phyloP scores from a whole-genome alignment of 257 asterid species.

The Penstemon davidsonii region DNA sequence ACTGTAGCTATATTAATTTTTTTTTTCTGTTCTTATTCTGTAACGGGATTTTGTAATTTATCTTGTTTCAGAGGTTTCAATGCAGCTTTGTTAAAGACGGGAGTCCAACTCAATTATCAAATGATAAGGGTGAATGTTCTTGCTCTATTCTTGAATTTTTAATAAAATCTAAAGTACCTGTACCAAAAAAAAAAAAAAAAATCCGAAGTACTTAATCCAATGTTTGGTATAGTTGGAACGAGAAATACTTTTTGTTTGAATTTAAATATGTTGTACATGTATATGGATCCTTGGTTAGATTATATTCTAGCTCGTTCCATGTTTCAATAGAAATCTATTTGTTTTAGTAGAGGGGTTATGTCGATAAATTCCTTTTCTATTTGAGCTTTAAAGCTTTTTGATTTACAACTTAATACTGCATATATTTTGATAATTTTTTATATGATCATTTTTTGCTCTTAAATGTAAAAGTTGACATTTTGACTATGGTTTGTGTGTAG shows the following conservation, averaged over 20 bases:
- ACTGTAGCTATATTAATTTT: background rate
- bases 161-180: background rate
- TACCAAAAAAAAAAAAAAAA: background rate
- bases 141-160: slow-evolving; percentile 27
- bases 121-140: slow-evolving; percentile 41
- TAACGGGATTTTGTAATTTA: slow-evolving; percentile 10
- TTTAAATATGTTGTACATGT: background rate
- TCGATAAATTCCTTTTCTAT: background rate
- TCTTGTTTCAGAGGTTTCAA: slow-evolving; percentile 48
- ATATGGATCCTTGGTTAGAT: background rate
- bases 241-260: background rate
- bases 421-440: background rate
- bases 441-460: slow-evolving; percentile 2
- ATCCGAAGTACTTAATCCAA: background rate
- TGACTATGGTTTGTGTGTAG: slow-evolving; percentile 40
- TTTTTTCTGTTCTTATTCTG: background rate
- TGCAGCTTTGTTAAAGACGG: slow-evolving; percentile 35
- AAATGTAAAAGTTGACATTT: slow-evolving; percentile 25
- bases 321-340: background rate
- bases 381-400: slow-evolving; percentile 6
- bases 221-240: background rate
- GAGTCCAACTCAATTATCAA: slow-evolving; percentile 33
- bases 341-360: slow-evolving; percentile 11
- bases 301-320: background rate
- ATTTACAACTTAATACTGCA: slow-evolving; percentile 11